Evolutionary conservation across 345 rosid species (phyloP).

Genomic region (Cardiospermum halicacabum): DNA sequence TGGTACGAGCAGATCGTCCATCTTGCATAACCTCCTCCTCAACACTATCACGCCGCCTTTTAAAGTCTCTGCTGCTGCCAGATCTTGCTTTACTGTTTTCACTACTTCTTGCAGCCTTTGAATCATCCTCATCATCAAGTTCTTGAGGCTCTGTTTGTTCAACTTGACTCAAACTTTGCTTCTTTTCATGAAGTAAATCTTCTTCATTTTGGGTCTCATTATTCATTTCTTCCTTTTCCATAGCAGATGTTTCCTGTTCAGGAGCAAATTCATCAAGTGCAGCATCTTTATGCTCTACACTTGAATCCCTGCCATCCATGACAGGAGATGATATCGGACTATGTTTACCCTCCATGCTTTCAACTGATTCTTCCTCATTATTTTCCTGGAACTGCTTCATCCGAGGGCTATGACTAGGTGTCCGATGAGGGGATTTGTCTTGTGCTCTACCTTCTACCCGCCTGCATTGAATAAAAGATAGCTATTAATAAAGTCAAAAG

Average conservation of each 20-base stretch:
- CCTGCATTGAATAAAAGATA: slow-evolving; percentile 24
- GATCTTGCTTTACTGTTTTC: slow-evolving; percentile 89
- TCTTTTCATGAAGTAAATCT: slow-evolving; percentile 24
- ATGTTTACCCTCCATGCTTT: slow-evolving; percentile 52
- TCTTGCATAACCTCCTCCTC: slow-evolving; percentile 91
- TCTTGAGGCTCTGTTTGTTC: slow-evolving; percentile 45
- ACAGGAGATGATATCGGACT: slow-evolving; percentile 44
- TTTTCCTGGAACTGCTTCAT: slow-evolving; percentile 35
- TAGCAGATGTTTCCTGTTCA: slow-evolving; percentile 45
- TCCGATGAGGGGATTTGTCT: slow-evolving; percentile 40
- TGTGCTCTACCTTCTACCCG: slow-evolving; percentile 24
- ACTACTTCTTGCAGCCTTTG: slow-evolving; percentile 83
- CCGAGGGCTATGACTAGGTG: slow-evolving; percentile 42
- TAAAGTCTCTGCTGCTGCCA: slow-evolving; percentile 74
- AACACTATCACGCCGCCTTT: slow-evolving; percentile 52
- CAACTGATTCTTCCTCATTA: slow-evolving; percentile 48
- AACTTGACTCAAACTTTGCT: slow-evolving; percentile 27
- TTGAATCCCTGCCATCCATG: slow-evolving; percentile 43
- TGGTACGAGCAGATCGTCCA: slow-evolving; percentile 34
- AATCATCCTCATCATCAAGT: slow-evolving; percentile 60
- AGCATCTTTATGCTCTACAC: slow-evolving; percentile 55
- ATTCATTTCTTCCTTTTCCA: slow-evolving; percentile 39
- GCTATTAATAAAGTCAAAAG: slow-evolving; percentile 2
- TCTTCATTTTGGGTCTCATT: slow-evolving; percentile 28
- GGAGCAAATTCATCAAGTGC: slow-evolving; percentile 27